Evolutionary conservation across 2,329 filamentous ascomycete genomes (phyloP), one percentile per base, ranked within the genome.

Genomic region (Colletotrichum coccodes): DNA sequence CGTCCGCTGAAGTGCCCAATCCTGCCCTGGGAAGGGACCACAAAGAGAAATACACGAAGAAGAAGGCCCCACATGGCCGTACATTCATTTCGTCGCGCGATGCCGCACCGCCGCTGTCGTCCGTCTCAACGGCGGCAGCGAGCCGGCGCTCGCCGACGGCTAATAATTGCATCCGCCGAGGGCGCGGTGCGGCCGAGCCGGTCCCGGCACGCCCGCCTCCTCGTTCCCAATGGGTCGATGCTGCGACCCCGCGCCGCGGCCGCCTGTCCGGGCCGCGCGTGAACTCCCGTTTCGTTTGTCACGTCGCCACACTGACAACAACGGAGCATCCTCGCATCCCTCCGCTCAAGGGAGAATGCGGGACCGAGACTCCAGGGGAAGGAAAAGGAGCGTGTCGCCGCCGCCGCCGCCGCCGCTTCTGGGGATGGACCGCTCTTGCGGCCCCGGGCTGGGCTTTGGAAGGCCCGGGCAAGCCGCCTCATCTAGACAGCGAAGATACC

Each of bases 211-310:
- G 63, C 47, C 60, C 34, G 57, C 60, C 56, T 50, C 68, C 66
- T 66, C 66, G 63, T 44, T 57, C 58, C 81, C 79, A 79, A 78
- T 81, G 83, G 84, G 85, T 84, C 84, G 84, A 86, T 87, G 83
- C 84, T 86, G 80, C 84, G 83, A 75, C 83, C 84, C 80, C 83
- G 74, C 81, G 79, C 77, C 78, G 78, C 72, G 65, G 73, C 26
- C 61, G 49, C 40, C 49, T 11, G 34, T 64, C 46, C 32, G 50
- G 34, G 38, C 38, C 63, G 67, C 52, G 67, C 64, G 67, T 68
- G 67, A 60, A 60, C 44, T 7, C 32, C 60, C 57, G 60, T 71
- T 70, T 63, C 70, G 70, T 70, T 70, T 59, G 66, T 71, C 69
- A 63, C 65, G 53, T 67, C 21, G 38, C 6, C n/a, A 57, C 52